phyloP scores from a whole-genome alignment of 2,329 filamentous ascomycete genomes.

The Colletotrichum sp. region DNA sequence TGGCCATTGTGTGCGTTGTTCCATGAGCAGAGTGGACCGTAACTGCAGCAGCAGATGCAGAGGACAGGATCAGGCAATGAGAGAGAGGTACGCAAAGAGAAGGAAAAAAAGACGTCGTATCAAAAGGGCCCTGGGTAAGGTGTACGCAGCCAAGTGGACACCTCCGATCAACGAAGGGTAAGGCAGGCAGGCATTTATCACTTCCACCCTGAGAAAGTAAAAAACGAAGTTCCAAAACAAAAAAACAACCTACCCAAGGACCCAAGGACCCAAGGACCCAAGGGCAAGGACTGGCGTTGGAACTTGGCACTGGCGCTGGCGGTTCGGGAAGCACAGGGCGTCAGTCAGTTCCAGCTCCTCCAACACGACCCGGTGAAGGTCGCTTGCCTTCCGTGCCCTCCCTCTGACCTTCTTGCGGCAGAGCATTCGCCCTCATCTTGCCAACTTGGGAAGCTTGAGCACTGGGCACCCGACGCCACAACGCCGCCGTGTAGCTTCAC shows the following conservation, averaged over 20 bases:
- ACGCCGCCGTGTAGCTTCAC: not conserved
- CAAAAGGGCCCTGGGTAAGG: not conserved
- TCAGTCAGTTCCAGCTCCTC: constrained; percentile 9
- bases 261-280: too few relatives aligned
- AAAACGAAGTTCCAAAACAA: not conserved
- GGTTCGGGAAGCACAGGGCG: constrained; percentile 10
- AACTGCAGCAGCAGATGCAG: not conserved
- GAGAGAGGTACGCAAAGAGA: not conserved
- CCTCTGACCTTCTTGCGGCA: not conserved
- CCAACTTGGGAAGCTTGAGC: constrained; percentile 12
- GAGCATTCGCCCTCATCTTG: not conserved
- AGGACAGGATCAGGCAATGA: not conserved
- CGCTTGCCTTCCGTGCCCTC: not conserved
- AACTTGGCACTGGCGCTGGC: not conserved
- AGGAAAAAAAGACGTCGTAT: not conserved
- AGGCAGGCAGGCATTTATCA: not conserved
- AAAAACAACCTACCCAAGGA: too few relatives aligned
- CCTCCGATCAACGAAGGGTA: not conserved
- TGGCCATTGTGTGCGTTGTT: not conserved
- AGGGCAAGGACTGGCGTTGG: not conserved
- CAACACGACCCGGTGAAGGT: not conserved
- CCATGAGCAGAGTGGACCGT: not conserved
- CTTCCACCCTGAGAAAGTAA: not conserved
- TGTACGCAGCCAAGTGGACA: not conserved
- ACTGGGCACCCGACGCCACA: constrained; percentile 14